These are phyloP conservation scores for Ceratobasidium papillatum DNA, from an alignment of 1,284 basidiomycete genomes.

Conservation along the genomic window DNA sequence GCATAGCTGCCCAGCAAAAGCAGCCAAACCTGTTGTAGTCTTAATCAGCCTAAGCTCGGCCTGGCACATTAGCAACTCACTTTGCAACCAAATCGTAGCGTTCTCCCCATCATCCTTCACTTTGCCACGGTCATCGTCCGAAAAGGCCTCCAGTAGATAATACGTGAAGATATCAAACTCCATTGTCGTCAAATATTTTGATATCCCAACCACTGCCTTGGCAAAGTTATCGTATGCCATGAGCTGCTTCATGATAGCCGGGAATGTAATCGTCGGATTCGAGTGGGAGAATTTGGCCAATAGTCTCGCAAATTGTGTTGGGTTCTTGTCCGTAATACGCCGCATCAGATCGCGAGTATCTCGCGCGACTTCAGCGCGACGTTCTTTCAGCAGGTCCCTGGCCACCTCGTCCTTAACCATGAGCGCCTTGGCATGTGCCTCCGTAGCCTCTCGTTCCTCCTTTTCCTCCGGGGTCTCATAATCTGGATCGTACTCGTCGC, in stretches of 20 bases:
- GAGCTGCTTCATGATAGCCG: constrained; percentile 90
- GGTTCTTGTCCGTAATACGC: constrained; percentile 74
- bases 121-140: constrained; percentile 84
- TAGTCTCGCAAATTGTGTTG: constrained; percentile 78
- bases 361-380: constrained; percentile 73
- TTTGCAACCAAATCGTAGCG: constrained; percentile 92
- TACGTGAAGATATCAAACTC: constrained; percentile 94
- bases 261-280: constrained; percentile 93
- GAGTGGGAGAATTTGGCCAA: constrained; percentile 96
- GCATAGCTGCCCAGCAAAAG: constrained; percentile 88
- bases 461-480: constrained; percentile 36
- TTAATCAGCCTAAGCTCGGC: constrained; percentile 37
- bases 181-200: constrained; percentile 89
- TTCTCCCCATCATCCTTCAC: constrained; percentile 95
- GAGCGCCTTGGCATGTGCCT: constrained; percentile 52
- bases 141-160: constrained; percentile 86
- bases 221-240: constrained; percentile 98
- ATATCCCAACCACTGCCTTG: constrained; percentile 87
- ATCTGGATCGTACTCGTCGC: constrained; percentile 38
- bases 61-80: constrained; percentile 60
- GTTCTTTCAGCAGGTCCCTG: constrained; percentile 62
- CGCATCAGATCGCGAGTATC: constrained; percentile 84
- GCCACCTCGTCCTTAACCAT: constrained; percentile 10
- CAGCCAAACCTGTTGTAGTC: constrained; percentile 73
- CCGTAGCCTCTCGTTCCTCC: constrained; percentile 57